phyloP scores from a whole-genome alignment of 2,329 filamentous ascomycete species.

The Cephalotrichum gorgonifer region DNA sequence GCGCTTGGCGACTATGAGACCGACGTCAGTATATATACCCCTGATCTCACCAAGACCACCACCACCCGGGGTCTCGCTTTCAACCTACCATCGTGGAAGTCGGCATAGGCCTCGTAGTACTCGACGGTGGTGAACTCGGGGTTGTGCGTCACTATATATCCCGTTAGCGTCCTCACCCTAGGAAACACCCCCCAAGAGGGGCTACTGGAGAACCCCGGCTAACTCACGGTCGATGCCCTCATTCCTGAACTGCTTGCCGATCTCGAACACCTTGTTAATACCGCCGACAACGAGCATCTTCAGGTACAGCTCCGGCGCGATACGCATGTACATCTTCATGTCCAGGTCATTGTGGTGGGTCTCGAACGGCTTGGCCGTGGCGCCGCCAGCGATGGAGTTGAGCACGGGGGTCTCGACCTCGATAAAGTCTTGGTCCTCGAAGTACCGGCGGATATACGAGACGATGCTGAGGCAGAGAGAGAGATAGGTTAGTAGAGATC shows the following conservation, averaged over 20 bases:
- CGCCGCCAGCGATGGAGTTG: conserved; percentile 89
- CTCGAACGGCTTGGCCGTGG: conserved; percentile 84
- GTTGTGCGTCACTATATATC: conserved; percentile 51
- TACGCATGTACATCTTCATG: conserved; percentile 89
- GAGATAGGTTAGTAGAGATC: too few relatives aligned
- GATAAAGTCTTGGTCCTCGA: conserved; percentile 78
- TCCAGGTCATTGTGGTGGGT: conserved; percentile 95
- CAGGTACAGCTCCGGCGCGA: conserved; percentile 90
- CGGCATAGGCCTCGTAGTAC: conserved; percentile 91
- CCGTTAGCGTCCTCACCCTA: conserved; percentile 41
- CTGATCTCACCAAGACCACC: too few relatives aligned
- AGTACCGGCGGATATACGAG: conserved; percentile 77
- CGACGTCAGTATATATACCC: neutral
- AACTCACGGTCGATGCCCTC: conserved; percentile 48
- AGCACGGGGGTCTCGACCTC: conserved; percentile 98
- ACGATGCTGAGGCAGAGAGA: conserved; percentile 44
- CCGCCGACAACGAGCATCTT: conserved; percentile 95
- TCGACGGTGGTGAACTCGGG: conserved; percentile 94
- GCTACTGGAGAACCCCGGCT: neutral
- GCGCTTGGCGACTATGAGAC: conserved; percentile 56
- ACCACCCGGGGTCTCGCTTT: neutral
- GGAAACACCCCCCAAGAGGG: neutral
- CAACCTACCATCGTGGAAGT: conserved; percentile 67
- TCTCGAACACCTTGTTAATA: conserved; percentile 88
- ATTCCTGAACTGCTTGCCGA: conserved; percentile 92